A percentile compares a stretch with the other conserved stretches of the same genome.
These are phyloP conservation scores for Amoebophrya sp. DNA, from an alignment of 169 alveolate species.

Conservation along the genomic window DNA sequence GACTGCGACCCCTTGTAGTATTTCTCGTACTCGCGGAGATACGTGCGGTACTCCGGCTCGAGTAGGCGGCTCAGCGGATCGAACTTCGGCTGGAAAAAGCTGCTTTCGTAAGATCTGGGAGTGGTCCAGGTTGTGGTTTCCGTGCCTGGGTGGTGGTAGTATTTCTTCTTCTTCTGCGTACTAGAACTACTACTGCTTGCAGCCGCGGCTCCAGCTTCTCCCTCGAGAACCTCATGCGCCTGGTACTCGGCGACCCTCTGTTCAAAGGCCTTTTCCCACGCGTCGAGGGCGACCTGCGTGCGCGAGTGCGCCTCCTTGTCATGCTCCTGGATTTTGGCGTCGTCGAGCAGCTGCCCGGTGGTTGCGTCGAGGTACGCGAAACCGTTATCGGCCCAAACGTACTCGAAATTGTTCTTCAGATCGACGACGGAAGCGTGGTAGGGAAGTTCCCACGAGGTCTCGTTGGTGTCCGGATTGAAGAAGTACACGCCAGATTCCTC, in stretches of 20 bases:
- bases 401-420: not conserved
- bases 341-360: too few relatives aligned
- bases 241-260: not conserved
- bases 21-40: not conserved
- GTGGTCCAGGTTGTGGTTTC: too few relatives aligned
- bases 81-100: not conserved
- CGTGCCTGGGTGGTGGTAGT: too few relatives aligned
- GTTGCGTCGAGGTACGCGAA: too few relatives aligned
- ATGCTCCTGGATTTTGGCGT: too few relatives aligned
- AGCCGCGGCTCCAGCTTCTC: not conserved
- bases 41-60: not conserved
- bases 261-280: not conserved
- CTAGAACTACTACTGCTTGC: too few relatives aligned
- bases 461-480: not conserved
- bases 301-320: not conserved
- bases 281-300: not conserved
- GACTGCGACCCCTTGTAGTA: too few relatives aligned
- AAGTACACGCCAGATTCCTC: not conserved
- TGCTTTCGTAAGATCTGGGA: not conserved
- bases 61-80: not conserved
- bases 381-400: not conserved
- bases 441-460: not conserved
- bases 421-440: not conserved
- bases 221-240: not conserved
- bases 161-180: too few relatives aligned